Base-by-base conservation (phyloP, 1,284 basidiomycete genomes). In the Dichomitus squalens region DNA sequence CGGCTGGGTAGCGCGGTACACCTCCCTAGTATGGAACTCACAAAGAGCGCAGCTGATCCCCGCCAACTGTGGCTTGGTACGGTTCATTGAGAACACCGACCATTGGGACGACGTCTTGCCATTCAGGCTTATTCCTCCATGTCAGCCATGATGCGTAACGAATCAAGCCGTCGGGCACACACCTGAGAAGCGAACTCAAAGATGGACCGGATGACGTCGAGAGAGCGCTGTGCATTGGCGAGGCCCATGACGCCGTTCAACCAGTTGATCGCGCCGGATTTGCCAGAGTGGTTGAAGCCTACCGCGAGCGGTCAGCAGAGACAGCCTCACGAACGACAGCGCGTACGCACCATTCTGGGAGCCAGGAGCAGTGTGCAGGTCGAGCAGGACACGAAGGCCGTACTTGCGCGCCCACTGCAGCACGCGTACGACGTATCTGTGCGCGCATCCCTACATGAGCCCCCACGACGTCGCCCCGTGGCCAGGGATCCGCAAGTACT, bases 371-470 rank as follows among this genome's bases (percentile, higher is more conserved):
- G 90, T 86, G 72, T 95, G 93, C 48, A 95, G 70, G 73, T 96
- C 95, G 47, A 96, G 75, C 64, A 93, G 88, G 60, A 96, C 83
- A 25, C 95, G 81, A 7, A 96, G 64, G 9, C 95, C 94, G 70
- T 97, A 96, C 75, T 96, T 96, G 61, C 93, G 82, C 36, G 88
- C 88, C 94, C 93, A 96, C 18, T 80, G 77, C 49, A 95, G 70
- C 5, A 88, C 77, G 57, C 87, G 88, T 46, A 93, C 75, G 61
- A 93, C 88, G 73, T 87, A 95, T 58, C 85, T 87, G 75, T 8
- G 21, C 0, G 16, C 29, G 12, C 18, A 34, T n/a, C n/a, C n/a
- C n/a, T 5, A 12, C 7, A 41, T 47, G 39, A 44, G 44, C 34
- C 9, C n/a, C 18, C 64, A 66, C 75, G 72, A 49, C 14, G 6